phyloP scores from a whole-genome alignment of 2,329 filamentous ascomycete genomes.

The Byssochlamys sp. region DNA sequence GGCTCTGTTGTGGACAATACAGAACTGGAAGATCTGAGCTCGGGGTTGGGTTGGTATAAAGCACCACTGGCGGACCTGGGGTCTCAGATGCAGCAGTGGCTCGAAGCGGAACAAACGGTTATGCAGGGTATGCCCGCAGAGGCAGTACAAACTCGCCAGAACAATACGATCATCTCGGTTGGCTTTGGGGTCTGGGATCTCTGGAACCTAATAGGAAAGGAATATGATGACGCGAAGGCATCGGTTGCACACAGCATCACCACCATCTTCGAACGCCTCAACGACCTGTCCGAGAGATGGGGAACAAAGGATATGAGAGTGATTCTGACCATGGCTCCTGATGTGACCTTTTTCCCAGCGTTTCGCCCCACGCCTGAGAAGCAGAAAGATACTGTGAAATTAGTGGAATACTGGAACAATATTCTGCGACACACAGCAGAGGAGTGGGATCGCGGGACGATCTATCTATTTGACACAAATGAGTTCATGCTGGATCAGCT shows the following conservation, averaged over 20 bases:
- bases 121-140: constrained; percentile 13
- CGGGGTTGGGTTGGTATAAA: constrained; percentile 13
- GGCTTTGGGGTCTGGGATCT: constrained; percentile 33
- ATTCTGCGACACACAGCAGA: constrained; percentile 19
- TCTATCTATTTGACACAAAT: constrained; percentile 34
- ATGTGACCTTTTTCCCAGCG: constrained; percentile 33
- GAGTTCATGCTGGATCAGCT: constrained; percentile 30
- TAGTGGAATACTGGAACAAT: constrained; percentile 27
- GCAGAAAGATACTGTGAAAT: constrained; percentile 25
- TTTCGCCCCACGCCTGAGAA: constrained; percentile 18
- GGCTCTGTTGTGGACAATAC: constrained; percentile 26
- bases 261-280: constrained; percentile 24
- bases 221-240: constrained; percentile 15
- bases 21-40: constrained; percentile 16
- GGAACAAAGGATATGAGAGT: constrained; percentile 22
- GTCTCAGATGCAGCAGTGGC: constrained; percentile 27
- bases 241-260: constrained; percentile 23
- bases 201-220: constrained; percentile 24
- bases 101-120: constrained; percentile 20
- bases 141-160: constrained; percentile 15
- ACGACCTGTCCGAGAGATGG: constrained; percentile 20
- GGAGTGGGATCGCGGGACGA: constrained; percentile 23
- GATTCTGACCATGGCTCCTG: constrained; percentile 28
- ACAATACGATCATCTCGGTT: constrained; percentile 26
- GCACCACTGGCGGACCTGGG: constrained; percentile 26